Evolutionary conservation across 495 filamentous ascomycete genomes (phyloP), one percentile per base, ranked within the genome.

Genomic region (Podospora australis): DNA sequence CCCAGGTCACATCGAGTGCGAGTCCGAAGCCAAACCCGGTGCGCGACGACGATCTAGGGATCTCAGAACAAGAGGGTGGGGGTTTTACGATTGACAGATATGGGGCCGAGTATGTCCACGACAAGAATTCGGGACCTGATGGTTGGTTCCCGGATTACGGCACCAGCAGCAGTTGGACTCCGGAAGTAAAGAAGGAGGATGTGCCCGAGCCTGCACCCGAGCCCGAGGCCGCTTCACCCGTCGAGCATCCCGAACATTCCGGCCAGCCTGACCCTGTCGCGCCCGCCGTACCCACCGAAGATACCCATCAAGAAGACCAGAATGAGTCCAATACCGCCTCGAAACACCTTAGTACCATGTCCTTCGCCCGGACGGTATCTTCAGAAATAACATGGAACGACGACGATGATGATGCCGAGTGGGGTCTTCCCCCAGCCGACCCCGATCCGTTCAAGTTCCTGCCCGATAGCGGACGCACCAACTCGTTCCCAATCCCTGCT

Each of bases 401-500:
- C 57, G 77, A 80, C 42, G 64, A 62, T 24, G 64, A 62, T 22
- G 78, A 80, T 42, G 56, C 62, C 23, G 75, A 78, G 53, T 78
- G 75, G 64, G 72, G 64, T 48, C 45, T 73, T 0, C 64, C 74
- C 9, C 64, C 70, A 36, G 67, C 68, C 19, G 70, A 71, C 30
- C 70, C 74, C 4, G 72, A 81, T 48, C 73, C 74, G 11, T 81
- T 80, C 61, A 74, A 73, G 47, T 71, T 73, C 36, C 73, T 82
- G 66, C 62, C 71, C 9, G 60, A 70, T 10, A 70, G 56, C 44
- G 72, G 77, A 24, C 70, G 79, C 41, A 75, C 80, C 35, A 82
- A 84, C 57, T 83, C 81, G 0, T 85, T 84, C 50, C 82, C 82
- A 8, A 64, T 60, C 11, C 72, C 82, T 1, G 71, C 74, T 22